Evolutionary conservation across 495 filamentous ascomycete species (phyloP).

Genomic region (Sordaria brevicollis): DNA sequence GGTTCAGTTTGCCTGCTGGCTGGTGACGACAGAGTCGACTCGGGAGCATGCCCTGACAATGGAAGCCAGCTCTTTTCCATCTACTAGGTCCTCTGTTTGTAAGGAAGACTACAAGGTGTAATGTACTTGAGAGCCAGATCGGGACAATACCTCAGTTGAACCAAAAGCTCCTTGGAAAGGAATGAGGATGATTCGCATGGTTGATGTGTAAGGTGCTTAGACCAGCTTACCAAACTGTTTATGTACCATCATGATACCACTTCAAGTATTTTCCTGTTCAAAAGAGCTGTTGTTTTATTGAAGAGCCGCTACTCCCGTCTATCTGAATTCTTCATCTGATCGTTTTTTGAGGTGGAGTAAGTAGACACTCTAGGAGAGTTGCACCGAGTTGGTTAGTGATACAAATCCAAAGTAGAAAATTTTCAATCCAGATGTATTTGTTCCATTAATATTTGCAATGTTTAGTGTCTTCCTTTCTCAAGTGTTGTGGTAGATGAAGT

Average conservation of each 20-base stretch:
- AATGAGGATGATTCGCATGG: neutral
- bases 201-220: neutral
- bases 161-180: neutral
- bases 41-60: conserved; percentile 30
- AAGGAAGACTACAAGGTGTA: neutral
- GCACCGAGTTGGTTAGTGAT: too few species aligned
- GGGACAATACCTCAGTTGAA: neutral
- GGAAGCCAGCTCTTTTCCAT: conserved; percentile 38
- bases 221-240: neutral
- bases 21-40: conserved; percentile 27
- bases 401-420: too few species aligned
- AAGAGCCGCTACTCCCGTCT: neutral
- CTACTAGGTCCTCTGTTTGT: conserved; percentile 10
- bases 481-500: neutral
- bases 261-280: neutral
- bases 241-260: too few species aligned
- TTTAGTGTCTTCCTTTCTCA: neutral
- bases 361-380: neutral
- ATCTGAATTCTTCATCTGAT: neutral
- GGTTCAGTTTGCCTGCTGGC: conserved; percentile 32
- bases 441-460: neutral
- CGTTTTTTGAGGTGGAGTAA: neutral
- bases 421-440: too few species aligned
- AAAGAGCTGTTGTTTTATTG: neutral
- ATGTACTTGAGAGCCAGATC: too few species aligned